Evolutionary conservation across 2,329 filamentous ascomycete species (phyloP).

Genomic region (Trichoderma sp.): DNA sequence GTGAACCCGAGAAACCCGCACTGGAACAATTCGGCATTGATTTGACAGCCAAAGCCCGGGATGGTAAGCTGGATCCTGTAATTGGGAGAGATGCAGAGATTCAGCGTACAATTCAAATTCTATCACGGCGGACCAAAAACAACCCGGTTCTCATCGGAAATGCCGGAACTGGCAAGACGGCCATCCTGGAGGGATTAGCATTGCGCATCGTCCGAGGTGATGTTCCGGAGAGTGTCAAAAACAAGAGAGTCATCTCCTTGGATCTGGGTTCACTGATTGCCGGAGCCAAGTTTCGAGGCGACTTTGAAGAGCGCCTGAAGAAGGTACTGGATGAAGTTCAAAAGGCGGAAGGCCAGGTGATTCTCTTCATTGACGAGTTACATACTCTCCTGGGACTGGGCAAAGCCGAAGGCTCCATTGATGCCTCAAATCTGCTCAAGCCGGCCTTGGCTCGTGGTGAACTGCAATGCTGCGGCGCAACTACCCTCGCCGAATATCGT

Average conservation of each 20-base stretch:
- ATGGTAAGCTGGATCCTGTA: constrained; percentile 91
- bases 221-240: constrained; percentile 92
- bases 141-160: constrained; percentile 92
- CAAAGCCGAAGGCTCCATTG: constrained; percentile 93
- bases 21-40: constrained; percentile 90
- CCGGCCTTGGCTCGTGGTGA: constrained; percentile 90
- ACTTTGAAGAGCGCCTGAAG: constrained; percentile 94
- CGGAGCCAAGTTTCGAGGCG: constrained; percentile 90
- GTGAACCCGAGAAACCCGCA: constrained; percentile 71
- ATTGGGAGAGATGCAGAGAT: constrained; percentile 92
- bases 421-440: constrained; percentile 92
- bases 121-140: constrained; percentile 92
- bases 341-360: constrained; percentile 82
- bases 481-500: constrained; percentile 88
- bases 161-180: constrained; percentile 90
- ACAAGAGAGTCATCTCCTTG: constrained; percentile 83
- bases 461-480: constrained; percentile 92
- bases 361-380: constrained; percentile 92
- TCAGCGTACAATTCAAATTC: constrained; percentile 87
- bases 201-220: constrained; percentile 87
- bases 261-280: constrained; percentile 93
- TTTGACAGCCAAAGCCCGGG: constrained; percentile 77
- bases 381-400: constrained; percentile 89
- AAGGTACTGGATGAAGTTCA: constrained; percentile 88
- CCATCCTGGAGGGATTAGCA: constrained; percentile 85